Conservation (phyloP, 768 basidiomycete genomes). For the Podaxis sp. region DNA sequence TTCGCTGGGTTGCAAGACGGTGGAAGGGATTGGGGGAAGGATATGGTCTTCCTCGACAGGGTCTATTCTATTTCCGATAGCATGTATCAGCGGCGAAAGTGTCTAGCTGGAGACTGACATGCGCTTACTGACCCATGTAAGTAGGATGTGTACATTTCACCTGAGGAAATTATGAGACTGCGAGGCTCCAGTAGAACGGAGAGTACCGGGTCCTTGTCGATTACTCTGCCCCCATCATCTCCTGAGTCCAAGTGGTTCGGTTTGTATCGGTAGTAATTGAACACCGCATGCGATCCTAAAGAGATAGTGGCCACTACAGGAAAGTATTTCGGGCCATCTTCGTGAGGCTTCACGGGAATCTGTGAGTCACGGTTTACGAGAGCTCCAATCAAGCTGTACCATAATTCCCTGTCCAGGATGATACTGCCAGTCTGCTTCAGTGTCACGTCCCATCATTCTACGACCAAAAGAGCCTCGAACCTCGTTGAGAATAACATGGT, state of each 20-base stretch:
- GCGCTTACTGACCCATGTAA: slow-evolving; percentile 65
- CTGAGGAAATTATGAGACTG: slow-evolving; percentile 77
- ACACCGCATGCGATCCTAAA: slow-evolving; percentile 77
- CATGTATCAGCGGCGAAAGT: slow-evolving; percentile 5
- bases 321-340: slow-evolving; percentile 88
- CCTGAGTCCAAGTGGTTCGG: slow-evolving; percentile 20
- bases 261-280: slow-evolving; percentile 78
- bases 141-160: slow-evolving; percentile 64
- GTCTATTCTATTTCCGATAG: slow-evolving; percentile 49
- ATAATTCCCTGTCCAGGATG: slow-evolving; percentile 91
- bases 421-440: slow-evolving; percentile 50
- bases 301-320: slow-evolving; percentile 92
- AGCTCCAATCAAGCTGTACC: slow-evolving; percentile 42
- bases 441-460: slow-evolving; percentile 1
- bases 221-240: slow-evolving; percentile 44
- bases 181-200: slow-evolving; percentile 83
- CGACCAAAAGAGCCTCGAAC: slow-evolving; percentile 32
- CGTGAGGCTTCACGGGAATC: slow-evolving; percentile 65
- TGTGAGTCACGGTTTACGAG: slow-evolving; percentile 13
- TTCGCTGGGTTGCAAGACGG: slow-evolving; percentile 22
- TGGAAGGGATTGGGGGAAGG: slow-evolving; percentile 23
- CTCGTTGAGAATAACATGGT: slow-evolving; percentile 91
- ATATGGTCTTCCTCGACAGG: slow-evolving; percentile 51
- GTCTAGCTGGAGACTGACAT: background rate
- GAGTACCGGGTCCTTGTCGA: slow-evolving; percentile 63